These are phyloP conservation scores for Oryza punctata DNA, from an alignment of 176 grass and related monocot species.

Conservation along the genomic window DNA sequence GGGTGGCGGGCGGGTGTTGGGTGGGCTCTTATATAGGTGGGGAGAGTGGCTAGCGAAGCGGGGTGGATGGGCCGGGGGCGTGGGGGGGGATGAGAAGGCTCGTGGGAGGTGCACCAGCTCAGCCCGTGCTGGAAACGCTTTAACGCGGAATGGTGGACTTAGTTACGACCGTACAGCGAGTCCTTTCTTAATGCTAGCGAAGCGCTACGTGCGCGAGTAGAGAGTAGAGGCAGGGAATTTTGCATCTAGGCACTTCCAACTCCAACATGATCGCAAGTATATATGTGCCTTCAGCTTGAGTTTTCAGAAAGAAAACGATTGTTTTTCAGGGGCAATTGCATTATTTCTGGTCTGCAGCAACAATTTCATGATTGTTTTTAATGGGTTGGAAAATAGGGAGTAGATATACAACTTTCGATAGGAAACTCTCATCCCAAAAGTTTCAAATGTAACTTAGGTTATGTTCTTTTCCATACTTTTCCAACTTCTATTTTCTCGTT, in stretches of 20 bases:
- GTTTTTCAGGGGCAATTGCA: no score
- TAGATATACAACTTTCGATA: no score
- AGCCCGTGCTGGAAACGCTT: constrained; percentile 18
- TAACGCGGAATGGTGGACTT: constrained; percentile 50
- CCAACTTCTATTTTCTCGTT: no score
- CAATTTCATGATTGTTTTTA: no score
- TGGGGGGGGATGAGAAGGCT: constrained; percentile 41
- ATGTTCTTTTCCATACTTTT: no score
- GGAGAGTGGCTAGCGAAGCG: no score
- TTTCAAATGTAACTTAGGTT: no score
- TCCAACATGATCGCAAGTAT: not conserved
- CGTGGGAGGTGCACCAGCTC: constrained; percentile 45
- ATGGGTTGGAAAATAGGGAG: no score
- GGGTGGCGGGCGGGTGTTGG: not conserved
- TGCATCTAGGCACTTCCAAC: not conserved
- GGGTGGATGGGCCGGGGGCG: not conserved
- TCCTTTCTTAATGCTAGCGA: constrained; percentile 21
- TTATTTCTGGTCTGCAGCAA: not conserved
- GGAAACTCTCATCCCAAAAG: no score
- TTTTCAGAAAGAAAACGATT: not conserved
- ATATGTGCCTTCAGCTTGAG: not conserved
- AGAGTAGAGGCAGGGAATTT: not conserved
- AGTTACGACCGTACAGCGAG: constrained; percentile 5
- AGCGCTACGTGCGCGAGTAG: not conserved
- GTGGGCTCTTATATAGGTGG: not conserved